phyloP scores from a whole-genome alignment of 805 yeast genomes.

The Sungouiozyma ichnusensis region DNA sequence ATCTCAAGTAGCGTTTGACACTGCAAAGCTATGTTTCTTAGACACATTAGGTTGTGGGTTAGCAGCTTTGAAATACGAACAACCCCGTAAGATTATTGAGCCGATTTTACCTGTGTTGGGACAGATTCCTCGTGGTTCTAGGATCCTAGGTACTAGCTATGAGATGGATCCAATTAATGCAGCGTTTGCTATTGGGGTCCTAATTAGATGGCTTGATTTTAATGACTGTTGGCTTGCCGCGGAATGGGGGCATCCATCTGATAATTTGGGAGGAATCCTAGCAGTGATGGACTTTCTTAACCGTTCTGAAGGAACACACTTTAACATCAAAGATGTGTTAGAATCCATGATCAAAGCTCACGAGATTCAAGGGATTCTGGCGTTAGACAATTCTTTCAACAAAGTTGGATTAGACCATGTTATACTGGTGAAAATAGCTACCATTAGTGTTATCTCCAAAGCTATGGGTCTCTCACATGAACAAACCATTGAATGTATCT shows the following conservation, averaged over 20 bases:
- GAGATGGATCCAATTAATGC: conserved; percentile 47
- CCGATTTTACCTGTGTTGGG: conserved; percentile 40
- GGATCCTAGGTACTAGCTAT: conserved; percentile 41
- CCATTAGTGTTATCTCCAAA: conserved; percentile 49
- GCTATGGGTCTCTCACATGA: conserved; percentile 40
- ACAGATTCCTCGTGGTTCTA: conserved; percentile 44
- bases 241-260: conserved; percentile 64
- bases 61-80: conserved; percentile 44
- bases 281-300: conserved; percentile 50
- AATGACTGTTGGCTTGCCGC: conserved; percentile 60
- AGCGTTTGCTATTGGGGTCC: conserved; percentile 47
- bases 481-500: conserved; percentile 45
- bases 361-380: conserved; percentile 51
- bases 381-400: conserved; percentile 51
- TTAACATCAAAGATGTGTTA: conserved; percentile 40
- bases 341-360: conserved; percentile 54
- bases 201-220: conserved; percentile 51
- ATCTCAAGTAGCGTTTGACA: conserved; percentile 39
- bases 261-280: conserved; percentile 47
- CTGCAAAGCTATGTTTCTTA: conserved; percentile 45
- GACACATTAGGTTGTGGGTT: conserved; percentile 54
- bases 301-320: conserved; percentile 33
- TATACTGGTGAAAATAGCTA: conserved; percentile 46
- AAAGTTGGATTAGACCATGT: conserved; percentile 53
- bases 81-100: conserved; percentile 38